These are phyloP conservation scores for Xylariomycetidae sp. DNA, from an alignment of 2,329 filamentous ascomycete species.

Conservation along the genomic window DNA sequence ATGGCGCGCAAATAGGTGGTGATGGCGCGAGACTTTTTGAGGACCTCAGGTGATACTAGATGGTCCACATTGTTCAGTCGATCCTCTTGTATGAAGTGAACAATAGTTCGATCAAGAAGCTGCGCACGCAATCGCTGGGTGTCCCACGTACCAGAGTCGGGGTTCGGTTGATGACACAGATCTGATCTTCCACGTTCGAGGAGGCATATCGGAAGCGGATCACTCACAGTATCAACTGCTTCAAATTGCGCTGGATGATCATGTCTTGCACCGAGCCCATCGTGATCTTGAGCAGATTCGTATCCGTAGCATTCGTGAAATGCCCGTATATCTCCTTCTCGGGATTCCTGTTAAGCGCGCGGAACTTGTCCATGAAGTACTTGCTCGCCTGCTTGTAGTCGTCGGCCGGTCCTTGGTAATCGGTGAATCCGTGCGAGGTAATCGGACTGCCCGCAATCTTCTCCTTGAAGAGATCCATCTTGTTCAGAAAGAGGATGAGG, in stretches of 20 bases:
- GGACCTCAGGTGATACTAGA: slow-evolving; percentile 25
- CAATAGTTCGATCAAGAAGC: slow-evolving; percentile 1
- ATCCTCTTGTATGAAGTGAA: slow-evolving; percentile 12
- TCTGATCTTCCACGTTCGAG: slow-evolving; percentile 9
- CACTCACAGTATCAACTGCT: slow-evolving; percentile 67
- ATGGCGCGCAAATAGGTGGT: too few species aligned
- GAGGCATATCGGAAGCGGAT: slow-evolving; percentile 19
- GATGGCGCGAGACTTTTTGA: too few species aligned
- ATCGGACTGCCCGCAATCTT: slow-evolving; percentile 70
- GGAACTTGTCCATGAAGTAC: slow-evolving; percentile 80
- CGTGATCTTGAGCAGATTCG: slow-evolving; percentile 77
- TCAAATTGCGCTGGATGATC: slow-evolving; percentile 80
- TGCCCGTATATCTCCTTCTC: slow-evolving; percentile 61
- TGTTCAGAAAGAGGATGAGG: slow-evolving; percentile 81
- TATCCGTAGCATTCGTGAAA: slow-evolving; percentile 59
- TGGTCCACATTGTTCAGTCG: slow-evolving; percentile 28
- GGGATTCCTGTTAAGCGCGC: slow-evolving; percentile 65
- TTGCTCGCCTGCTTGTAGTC: slow-evolving; percentile 72
- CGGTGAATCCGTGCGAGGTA: slow-evolving; percentile 69
- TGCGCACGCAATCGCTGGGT: slow-evolving; percentile 14
- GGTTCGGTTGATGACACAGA: too few species aligned
- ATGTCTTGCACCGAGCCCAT: slow-evolving; percentile 85
- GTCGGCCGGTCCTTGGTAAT: slow-evolving; percentile 67
- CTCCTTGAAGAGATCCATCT: slow-evolving; percentile 79
- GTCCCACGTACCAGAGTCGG: too few species aligned